Evolutionary conservation across 164 flowering plant species (phyloP), one percentile per base, ranked within the genome.

Genomic region (Vitis labrusca): DNA sequence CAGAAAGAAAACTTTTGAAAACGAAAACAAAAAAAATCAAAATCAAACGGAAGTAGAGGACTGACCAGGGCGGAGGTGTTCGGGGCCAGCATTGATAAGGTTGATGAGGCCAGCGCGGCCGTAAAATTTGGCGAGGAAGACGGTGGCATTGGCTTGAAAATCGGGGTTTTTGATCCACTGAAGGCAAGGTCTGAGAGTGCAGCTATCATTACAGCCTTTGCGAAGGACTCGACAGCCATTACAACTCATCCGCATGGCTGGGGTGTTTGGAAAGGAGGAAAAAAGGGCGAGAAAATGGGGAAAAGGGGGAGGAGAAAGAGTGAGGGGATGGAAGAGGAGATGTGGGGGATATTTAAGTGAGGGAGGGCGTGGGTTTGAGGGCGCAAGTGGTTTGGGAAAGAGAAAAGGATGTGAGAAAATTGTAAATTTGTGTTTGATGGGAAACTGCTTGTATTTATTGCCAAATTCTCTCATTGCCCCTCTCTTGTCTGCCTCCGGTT

Each of bases 91-190:
- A 12, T 63, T 63, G 76, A 77, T 61, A 66, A 77, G 81, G 71
- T 74, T 78, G 27, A 77, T 9, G 48, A 80, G 78, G 44, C 83
- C 83, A n/a, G 83, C 81, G 8, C 80, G 80, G 63, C 80, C 81
- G 56, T 75, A 78, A 73, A 78, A 78, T 51, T 75, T 79, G 61
- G 79, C 81, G 62, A 77, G 80, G 56, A 80, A 80, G 67, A 78
- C 60, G 50, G 80, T 80, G 67, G 83, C 83, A 47, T 80, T 69
- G 79, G 77, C 66, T 56, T 80, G 83, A 16, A 77, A 72, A 10
- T 78, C 73, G 13, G 81, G 57, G 73, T 29, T 10, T 16, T 73
- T 56, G 65, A 77, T 74, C 83, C 81, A 80, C 37, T 78, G 75
- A 7, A 78, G 77, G 57, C 81, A 72, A 16, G 81, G 81, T 11